Conservation (phyloP, 305 asterid species). For the Rubia peregrina region DNA sequence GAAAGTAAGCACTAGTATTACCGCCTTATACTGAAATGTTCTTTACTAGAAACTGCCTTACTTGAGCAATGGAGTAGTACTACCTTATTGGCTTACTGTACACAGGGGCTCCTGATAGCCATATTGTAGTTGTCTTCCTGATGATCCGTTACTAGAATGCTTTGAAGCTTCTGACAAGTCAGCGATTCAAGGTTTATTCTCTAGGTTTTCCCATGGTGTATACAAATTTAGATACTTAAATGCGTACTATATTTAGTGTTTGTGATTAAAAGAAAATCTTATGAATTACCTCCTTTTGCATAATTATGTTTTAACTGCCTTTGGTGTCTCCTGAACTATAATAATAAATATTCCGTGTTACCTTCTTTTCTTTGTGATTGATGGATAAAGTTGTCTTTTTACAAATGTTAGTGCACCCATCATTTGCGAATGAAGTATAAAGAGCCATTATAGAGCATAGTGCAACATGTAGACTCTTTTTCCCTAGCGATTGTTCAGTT, state of each 20-base stretch:
- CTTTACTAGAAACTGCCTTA: not conserved
- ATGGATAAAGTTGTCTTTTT: slow-evolving; percentile 4
- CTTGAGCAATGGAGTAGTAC: slow-evolving; percentile 2
- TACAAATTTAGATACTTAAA: not conserved
- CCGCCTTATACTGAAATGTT: slow-evolving; percentile 12
- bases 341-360: no score
- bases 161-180: slow-evolving; percentile 47
- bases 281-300: no score
- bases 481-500: not conserved
- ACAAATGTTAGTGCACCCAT: slow-evolving; percentile 40
- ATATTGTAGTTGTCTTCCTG: slow-evolving; percentile 70
- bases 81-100: slow-evolving; percentile 3
- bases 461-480: slow-evolving; percentile 31
- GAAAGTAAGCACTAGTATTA: slow-evolving; percentile 44
- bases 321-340: not conserved
- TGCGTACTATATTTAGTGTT: not conserved
- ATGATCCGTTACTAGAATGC: slow-evolving; percentile 80
- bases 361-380: not conserved
- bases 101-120: slow-evolving; percentile 91
- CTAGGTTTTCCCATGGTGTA: not conserved
- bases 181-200: slow-evolving; percentile 46
- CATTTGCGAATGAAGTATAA: slow-evolving; percentile 45
- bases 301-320: not conserved
- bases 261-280: no score
- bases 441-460: slow-evolving; percentile 48